These are phyloP conservation scores for Ceratobasidium papillatum DNA, from an alignment of 1,284 basidiomycete species.

Conservation along the genomic window DNA sequence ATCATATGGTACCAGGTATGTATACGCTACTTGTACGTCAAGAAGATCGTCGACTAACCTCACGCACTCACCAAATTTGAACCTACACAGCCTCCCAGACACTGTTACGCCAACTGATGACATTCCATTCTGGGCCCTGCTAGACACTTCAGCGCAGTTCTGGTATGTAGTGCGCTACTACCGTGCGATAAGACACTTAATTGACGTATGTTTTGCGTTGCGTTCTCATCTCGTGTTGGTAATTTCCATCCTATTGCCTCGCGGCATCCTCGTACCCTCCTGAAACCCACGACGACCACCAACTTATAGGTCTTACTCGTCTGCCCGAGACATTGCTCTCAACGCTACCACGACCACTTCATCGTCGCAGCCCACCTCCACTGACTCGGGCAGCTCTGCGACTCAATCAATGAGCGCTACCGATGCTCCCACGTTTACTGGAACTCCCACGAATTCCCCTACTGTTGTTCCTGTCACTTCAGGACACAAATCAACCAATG, in stretches of 20 bases:
- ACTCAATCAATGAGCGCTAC: background rate
- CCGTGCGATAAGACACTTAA: constrained; percentile 14
- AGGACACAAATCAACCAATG: constrained; percentile 22
- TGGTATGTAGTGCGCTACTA: constrained; percentile 24
- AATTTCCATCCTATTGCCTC: constrained; percentile 11
- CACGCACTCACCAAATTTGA: background rate
- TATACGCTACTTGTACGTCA: background rate
- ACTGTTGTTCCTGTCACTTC: background rate
- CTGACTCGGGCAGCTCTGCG: background rate
- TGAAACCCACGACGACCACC: background rate
- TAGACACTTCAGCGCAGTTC: constrained; percentile 30
- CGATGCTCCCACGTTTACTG: constrained; percentile 20
- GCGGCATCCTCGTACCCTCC: constrained; percentile 9
- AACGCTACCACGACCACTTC: constrained; percentile 11
- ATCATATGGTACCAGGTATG: background rate
- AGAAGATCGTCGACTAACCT: background rate
- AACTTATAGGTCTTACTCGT: constrained; percentile 13
- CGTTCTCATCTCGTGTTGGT: constrained; percentile 12
- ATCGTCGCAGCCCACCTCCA: background rate
- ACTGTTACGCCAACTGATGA: background rate
- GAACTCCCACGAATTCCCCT: constrained; percentile 6
- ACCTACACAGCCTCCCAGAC: constrained; percentile 34
- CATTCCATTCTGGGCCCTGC: constrained; percentile 22
- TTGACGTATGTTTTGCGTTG: constrained; percentile 26
- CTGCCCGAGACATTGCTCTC: background rate